Conservation (phyloP, 768 basidiomycete species). For the Daedalea quercina region DNA sequence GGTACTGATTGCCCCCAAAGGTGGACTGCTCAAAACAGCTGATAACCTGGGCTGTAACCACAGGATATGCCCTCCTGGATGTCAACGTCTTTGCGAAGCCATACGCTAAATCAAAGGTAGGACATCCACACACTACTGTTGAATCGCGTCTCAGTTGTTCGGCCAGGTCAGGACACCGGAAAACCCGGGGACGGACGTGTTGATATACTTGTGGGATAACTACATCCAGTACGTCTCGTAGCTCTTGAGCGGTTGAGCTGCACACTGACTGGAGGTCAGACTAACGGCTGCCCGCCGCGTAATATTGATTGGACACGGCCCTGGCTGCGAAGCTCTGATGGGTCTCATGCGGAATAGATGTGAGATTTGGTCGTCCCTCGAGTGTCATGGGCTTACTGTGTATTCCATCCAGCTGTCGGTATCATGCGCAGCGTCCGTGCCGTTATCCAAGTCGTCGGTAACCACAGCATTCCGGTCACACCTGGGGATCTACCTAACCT, state of each 20-base stretch:
- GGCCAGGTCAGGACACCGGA: conserved; percentile 28
- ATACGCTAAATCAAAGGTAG: conserved; percentile 28
- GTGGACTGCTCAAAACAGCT: conserved; percentile 80
- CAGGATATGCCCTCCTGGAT: conserved; percentile 74
- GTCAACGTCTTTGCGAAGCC: conserved; percentile 77
- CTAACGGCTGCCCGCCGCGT: conserved; percentile 68
- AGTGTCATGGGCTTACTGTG: no score
- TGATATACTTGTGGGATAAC: conserved; percentile 94
- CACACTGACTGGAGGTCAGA: conserved; percentile 28
- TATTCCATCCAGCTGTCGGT: conserved; percentile 36
- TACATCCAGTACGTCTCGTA: conserved; percentile 71
- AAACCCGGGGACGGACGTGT: conserved; percentile 45
- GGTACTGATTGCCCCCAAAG: conserved; percentile 34
- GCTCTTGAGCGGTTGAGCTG: not conserved
- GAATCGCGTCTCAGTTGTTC: not conserved
- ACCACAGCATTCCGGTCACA: conserved; percentile 44
- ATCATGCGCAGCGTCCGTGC: conserved; percentile 61
- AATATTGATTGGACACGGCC: conserved; percentile 82
- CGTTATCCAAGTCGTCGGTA: conserved; percentile 75
- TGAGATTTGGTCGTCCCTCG: conserved; percentile 27
- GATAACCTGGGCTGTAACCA: conserved; percentile 64
- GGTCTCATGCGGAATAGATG: conserved; percentile 68
- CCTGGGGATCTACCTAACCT: conserved; percentile 52
- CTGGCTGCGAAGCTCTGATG: conserved; percentile 72
- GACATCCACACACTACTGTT: not conserved